phyloP scores from a whole-genome alignment of 2,329 filamentous ascomycete species.

The Fusarium redolens region DNA sequence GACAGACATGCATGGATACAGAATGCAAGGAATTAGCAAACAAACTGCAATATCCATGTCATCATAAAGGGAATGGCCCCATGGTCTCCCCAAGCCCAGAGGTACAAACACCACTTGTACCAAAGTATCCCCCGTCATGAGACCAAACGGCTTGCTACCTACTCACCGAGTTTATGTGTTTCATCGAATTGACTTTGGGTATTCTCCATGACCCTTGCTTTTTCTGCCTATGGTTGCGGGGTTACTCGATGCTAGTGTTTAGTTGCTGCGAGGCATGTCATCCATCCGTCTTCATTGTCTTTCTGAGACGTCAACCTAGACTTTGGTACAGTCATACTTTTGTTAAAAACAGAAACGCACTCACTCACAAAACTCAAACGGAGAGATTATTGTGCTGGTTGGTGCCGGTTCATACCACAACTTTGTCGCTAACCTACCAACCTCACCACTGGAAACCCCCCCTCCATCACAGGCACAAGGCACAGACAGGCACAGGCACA shows the following conservation, averaged over 20 bases:
- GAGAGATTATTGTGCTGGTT: slow-evolving; percentile 14
- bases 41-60: slow-evolving; percentile 28
- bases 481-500: neutral
- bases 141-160: slow-evolving; percentile 22
- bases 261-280: slow-evolving; percentile 33
- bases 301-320: slow-evolving; percentile 31
- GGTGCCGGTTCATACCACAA: slow-evolving; percentile 31
- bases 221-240: slow-evolving; percentile 34
- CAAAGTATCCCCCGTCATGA: slow-evolving; percentile 8
- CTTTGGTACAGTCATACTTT: slow-evolving; percentile 20
- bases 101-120: slow-evolving; percentile 38
- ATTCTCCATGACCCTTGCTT: slow-evolving; percentile 32
- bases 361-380: neutral
- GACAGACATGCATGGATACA: slow-evolving; percentile 1
- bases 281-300: slow-evolving; percentile 8
- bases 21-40: slow-evolving; percentile 27
- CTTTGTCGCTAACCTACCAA: slow-evolving; percentile 12
- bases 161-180: slow-evolving; percentile 35
- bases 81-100: slow-evolving; percentile 14
- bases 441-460: slow-evolving; percentile 6
- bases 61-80: slow-evolving; percentile 23
- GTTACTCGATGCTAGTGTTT: slow-evolving; percentile 39
- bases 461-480: slow-evolving; percentile 28
- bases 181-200: slow-evolving; percentile 21
- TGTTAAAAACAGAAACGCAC: neutral